A percentile compares a stretch with the other conserved stretches of the same genome.
Evolutionary conservation across 2,329 filamentous ascomycete genomes (phyloP).

Genomic region (Diaporthe velutina): DNA sequence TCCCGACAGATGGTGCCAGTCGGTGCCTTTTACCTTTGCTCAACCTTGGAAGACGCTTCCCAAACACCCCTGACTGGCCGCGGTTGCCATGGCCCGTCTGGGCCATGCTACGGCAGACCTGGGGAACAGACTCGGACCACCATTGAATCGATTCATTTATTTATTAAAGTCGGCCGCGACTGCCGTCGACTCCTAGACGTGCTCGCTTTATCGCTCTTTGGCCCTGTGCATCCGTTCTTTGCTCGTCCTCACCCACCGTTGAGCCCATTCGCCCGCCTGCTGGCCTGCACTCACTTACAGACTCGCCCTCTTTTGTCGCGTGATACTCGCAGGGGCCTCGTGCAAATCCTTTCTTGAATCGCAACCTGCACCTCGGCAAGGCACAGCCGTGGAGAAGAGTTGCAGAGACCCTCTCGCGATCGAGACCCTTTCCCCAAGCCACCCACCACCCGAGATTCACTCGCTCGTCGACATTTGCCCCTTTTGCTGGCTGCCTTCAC

Average conservation of each 20-base stretch:
- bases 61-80: slow-evolving; percentile 24
- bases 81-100: slow-evolving; percentile 14
- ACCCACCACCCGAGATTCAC: slow-evolving; percentile 27
- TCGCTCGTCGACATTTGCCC: slow-evolving; percentile 26
- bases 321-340: slow-evolving; percentile 19
- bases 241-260: not conserved
- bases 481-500: slow-evolving; percentile 4
- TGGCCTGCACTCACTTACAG: slow-evolving; percentile 8
- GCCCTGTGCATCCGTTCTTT: slow-evolving; percentile 7
- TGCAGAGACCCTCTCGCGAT: slow-evolving; percentile 28
- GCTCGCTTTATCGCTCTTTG: not conserved
- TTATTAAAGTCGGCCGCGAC: slow-evolving; percentile 30
- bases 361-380: slow-evolving; percentile 33
- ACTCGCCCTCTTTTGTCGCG: slow-evolving; percentile 19
- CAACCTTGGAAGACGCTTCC: slow-evolving; percentile 11
- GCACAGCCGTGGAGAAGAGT: slow-evolving; percentile 26
- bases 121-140: slow-evolving; percentile 21
- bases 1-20: slow-evolving; percentile 23
- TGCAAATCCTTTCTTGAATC: slow-evolving; percentile 30
- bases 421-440: slow-evolving; percentile 22
- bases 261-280: not conserved
- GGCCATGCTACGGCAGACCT: slow-evolving; percentile 8
- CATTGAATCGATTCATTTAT: slow-evolving; percentile 17
- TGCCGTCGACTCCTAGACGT: not conserved
- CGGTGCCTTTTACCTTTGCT: not conserved